Evolutionary conservation across 163 green algal species (phyloP).

Genomic region (Chlamydomonas reinhardtii): DNA sequence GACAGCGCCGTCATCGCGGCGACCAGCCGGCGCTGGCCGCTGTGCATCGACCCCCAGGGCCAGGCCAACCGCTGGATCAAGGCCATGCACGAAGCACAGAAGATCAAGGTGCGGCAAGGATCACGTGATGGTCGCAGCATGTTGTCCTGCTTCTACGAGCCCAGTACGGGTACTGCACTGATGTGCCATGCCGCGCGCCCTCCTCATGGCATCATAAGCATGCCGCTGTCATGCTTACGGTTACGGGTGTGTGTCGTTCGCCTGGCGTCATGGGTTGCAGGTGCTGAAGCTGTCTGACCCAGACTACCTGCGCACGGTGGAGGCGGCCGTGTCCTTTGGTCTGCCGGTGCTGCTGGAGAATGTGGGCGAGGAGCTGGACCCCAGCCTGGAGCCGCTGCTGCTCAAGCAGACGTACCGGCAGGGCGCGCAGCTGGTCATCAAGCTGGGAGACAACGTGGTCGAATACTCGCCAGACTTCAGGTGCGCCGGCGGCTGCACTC

Average conservation of each 20-base stretch:
- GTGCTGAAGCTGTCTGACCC: constrained; percentile 77
- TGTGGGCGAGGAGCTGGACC: constrained; percentile 78
- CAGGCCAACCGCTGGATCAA: constrained; percentile 87
- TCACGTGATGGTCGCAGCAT: too few species aligned
- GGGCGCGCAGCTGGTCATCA: constrained; percentile 67
- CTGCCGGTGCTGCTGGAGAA: constrained; percentile 73
- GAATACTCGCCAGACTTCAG: constrained; percentile 73
- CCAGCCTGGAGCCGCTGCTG: constrained; percentile 76
- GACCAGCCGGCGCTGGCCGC: constrained; percentile 67
- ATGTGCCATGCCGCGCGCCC: too few species aligned
- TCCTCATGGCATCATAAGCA: too few species aligned
- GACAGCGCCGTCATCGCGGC: constrained; percentile 72
- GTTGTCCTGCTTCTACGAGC: too few species aligned
- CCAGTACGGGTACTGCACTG: too few species aligned
- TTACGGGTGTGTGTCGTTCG: too few species aligned
- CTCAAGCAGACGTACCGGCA: constrained; percentile 73
- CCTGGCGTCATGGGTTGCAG: too few species aligned
- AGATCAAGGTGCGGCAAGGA: constrained; percentile 62
- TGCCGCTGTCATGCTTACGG: too few species aligned
- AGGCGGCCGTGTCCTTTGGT: constrained; percentile 62
- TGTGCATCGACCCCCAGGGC: constrained; percentile 73
- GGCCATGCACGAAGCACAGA: constrained; percentile 69
- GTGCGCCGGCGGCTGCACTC: constrained; percentile 4
- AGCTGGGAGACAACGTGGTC: constrained; percentile 68
- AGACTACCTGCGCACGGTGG: constrained; percentile 76